Evolutionary conservation across 2,329 filamentous ascomycete genomes (phyloP), one percentile per base, ranked within the genome.

Genomic region (Stromatinia cepivora): DNA sequence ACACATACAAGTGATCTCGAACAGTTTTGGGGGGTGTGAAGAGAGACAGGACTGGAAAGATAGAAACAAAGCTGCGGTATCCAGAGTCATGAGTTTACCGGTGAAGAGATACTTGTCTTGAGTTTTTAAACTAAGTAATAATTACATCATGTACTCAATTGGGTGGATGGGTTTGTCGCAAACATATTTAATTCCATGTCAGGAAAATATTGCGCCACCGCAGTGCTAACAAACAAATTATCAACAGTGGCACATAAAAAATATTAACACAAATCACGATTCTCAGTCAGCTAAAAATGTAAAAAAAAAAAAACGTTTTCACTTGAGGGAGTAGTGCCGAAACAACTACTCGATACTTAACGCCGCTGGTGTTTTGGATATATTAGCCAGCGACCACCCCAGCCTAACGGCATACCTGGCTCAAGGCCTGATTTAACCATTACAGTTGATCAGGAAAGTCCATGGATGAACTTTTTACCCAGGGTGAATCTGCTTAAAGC

Each of bases 401-500:
- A 50, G 48, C 48, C 48, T n/a, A 10, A 50, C 22, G 48, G 9
- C 22, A n/a, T 50, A 50, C 48, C 48, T 50, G 57, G 39, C 39
- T 3, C 57, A 59, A 13, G 20, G 25, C 57, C n/a, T 59, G 56
- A 59, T 6, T 42, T 22, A 20, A 59, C 56, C 36, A 45, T 59
- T 59, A 28, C 56, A 59, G 56, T 59, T 13, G 2, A 28, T 59
- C 54, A 45, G n/a, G 56, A 59, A 45, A 59, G 56, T 17, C 3
- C 54, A 58, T 0, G n/a, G 6, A 25, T 28, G 20, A 36, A n/a
- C 36, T 59, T 59, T 59, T 45, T 59, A 28, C 36, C n/a, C 1
- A 20, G n/a, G 56, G 39, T 17, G 39, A 45, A 45, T 45, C 56
- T 59, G 34, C 56, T 59, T 59, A 20, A 45, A 59, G 56, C 36